These are phyloP conservation scores for Logfia minima DNA, from an alignment of 129 eudicot species.

Conservation along the genomic window DNA sequence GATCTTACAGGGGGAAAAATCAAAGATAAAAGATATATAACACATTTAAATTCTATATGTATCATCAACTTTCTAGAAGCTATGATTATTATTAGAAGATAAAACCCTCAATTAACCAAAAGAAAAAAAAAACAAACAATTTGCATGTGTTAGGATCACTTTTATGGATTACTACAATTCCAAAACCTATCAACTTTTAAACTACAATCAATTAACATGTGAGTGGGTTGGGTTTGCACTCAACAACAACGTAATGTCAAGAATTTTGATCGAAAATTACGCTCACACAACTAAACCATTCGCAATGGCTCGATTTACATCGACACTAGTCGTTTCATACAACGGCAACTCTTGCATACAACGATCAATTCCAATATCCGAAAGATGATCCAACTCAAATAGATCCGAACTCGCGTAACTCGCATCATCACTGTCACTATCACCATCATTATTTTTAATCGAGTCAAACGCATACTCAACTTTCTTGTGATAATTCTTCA, in stretches of 20 bases:
- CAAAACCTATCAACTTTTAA: neutral
- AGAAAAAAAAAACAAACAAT: too few relatives aligned
- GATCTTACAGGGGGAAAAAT: neutral
- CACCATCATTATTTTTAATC: conserved; percentile 25
- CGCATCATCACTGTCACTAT: conserved; percentile 45
- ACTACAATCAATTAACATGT: too few relatives aligned
- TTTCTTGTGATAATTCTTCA: conserved; percentile 48
- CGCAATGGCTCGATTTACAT: conserved; percentile 67
- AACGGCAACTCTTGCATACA: conserved; percentile 75
- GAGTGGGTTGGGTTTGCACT: neutral
- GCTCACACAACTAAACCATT: conserved; percentile 46
- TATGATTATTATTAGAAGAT: neutral
- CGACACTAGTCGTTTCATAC: conserved; percentile 73
- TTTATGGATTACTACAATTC: neutral
- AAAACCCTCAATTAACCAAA: neutral
- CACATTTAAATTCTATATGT: neutral
- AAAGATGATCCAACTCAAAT: conserved; percentile 76
- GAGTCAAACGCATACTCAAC: conserved; percentile 29
- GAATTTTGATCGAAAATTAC: neutral
- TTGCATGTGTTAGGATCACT: too few relatives aligned
- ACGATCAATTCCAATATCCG: conserved; percentile 47
- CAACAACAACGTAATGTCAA: neutral
- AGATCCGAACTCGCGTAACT: conserved; percentile 84
- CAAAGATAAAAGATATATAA: neutral
- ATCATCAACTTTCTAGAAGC: neutral